Base-by-base conservation (phyloP, 2,329 filamentous ascomycete species). In the Colletotrichum liaoningense region DNA sequence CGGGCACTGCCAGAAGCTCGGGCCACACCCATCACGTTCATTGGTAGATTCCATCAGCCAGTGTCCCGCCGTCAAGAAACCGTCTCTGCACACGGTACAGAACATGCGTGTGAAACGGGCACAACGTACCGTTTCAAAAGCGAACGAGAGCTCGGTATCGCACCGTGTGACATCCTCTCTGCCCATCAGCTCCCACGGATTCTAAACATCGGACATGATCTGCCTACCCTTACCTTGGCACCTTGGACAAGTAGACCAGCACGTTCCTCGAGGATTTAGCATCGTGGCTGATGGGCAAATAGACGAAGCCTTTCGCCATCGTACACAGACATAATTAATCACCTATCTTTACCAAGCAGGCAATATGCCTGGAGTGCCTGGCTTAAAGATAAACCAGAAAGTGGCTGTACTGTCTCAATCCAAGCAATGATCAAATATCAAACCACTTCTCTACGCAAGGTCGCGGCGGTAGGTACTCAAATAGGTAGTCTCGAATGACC, bases 1-100 rank as follows among this genome's bases (percentile, higher is more conserved):
- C 65, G 69, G 64, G 9, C 65, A 72, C 65, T 72, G 69, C 35
- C 54, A 57, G 52, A 72, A 72, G 69, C 66, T 69, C 52, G 65
- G 69, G 35, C 69, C 52, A 63, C 42, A 42, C 5, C 38, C 14
- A 42, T 16, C 14, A 19, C 14, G 5, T 1, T 16, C 4, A 35
- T 35, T 35, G 33, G 5, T 24, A 67, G 26, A 28, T 30, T n/a
- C 26, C 46, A 38, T 42, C 38, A 42, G 14, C 38, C 38, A 42
- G 16, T n/a, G 16, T 49, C 42, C 19, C 7, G 19, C 42, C 42
- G 19, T 49, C 42, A 5, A 49, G 19, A 49, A 42, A 52, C 1
- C 22, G 26, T 19, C n/a, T 16, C 46, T 26, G 5, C 59, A 63
- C 67, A 69, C 67, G 26, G 67, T 30, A n/a, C 19, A 9, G 6